Percentiles rank a stretch among this genome's conserved stretches.
These are phyloP conservation scores for Pyricularia sp. DNA, from an alignment of 2,329 filamentous ascomycete genomes.

Conservation along the genomic window DNA sequence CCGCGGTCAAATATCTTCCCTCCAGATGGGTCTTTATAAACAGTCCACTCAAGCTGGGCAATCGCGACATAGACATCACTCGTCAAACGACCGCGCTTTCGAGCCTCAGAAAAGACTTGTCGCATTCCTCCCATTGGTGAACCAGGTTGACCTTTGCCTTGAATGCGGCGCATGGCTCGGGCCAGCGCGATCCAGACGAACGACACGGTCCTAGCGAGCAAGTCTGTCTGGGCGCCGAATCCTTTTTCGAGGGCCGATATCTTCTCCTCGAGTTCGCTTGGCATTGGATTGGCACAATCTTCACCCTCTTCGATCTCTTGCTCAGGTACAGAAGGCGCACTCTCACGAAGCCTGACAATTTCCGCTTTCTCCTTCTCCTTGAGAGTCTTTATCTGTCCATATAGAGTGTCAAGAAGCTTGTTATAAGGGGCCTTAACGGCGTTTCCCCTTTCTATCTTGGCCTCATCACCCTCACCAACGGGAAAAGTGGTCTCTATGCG, in stretches of 20 bases:
- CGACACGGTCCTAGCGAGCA: slow-evolving; percentile 74
- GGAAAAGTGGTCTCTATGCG: slow-evolving; percentile 69
- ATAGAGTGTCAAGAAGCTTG: slow-evolving; percentile 73
- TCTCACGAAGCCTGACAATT: slow-evolving; percentile 41
- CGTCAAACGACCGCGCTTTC: slow-evolving; percentile 74
- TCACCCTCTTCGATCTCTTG: slow-evolving; percentile 21
- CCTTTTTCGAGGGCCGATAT: slow-evolving; percentile 49
- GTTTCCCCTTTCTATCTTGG: slow-evolving; percentile 60
- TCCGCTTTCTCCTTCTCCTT: slow-evolving; percentile 50
- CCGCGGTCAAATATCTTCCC: slow-evolving; percentile 94
- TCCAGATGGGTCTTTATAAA: slow-evolving; percentile 86
- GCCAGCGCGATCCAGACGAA: slow-evolving; percentile 93
- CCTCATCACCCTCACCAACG: slow-evolving; percentile 62
- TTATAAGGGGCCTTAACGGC: slow-evolving; percentile 76
- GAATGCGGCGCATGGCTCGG: slow-evolving; percentile 83
- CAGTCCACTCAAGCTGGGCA: slow-evolving; percentile 85
- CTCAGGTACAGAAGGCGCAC: slow-evolving; percentile 4
- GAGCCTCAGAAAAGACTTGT: slow-evolving; percentile 78
- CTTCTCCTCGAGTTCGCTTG: slow-evolving; percentile 39
- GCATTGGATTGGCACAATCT: slow-evolving; percentile 32
- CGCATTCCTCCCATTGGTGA: slow-evolving; percentile 55
- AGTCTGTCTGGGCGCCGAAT: slow-evolving; percentile 58
- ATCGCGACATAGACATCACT: slow-evolving; percentile 93
- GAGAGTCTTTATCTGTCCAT: slow-evolving; percentile 65
- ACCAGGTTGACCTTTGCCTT: slow-evolving; percentile 62